Evolutionary conservation across 345 rosid genomes (phyloP).

Genomic region (Salix caprea): DNA sequence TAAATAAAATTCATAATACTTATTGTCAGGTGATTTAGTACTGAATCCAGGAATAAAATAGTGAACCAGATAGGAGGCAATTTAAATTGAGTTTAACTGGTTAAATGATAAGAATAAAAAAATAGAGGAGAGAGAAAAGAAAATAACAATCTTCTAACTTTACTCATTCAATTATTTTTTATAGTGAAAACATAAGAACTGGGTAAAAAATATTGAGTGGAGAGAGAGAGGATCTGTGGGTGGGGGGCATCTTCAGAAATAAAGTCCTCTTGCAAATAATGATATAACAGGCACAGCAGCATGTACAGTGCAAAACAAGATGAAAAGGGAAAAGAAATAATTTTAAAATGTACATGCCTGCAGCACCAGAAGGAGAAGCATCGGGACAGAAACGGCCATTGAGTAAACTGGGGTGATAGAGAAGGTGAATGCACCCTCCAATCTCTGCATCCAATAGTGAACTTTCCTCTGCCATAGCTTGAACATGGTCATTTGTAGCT

Average conservation of each 20-base stretch:
- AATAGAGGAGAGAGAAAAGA: background rate
- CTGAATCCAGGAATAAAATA: background rate
- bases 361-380: conserved; percentile 86
- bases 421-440: conserved; percentile 79
- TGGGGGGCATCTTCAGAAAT: background rate
- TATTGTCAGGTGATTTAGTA: background rate
- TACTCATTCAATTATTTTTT: background rate
- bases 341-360: conserved; percentile 43
- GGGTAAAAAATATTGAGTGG: background rate
- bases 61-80: background rate
- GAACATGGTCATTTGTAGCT: conserved; percentile 64
- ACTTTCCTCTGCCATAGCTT: conserved; percentile 66
- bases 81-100: background rate
- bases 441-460: conserved; percentile 82
- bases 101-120: background rate
- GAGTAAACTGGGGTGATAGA: conserved; percentile 83
- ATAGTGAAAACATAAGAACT: background rate
- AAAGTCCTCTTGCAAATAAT: background rate
- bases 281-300: background rate
- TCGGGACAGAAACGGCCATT: conserved; percentile 97
- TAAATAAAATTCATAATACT: background rate
- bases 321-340: background rate
- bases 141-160: background rate
- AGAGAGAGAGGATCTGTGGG: no score
- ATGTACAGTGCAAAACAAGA: background rate